Conservation (phyloP, 192 early-diverging fungal genomes). For the Dissophora ornata region DNA sequence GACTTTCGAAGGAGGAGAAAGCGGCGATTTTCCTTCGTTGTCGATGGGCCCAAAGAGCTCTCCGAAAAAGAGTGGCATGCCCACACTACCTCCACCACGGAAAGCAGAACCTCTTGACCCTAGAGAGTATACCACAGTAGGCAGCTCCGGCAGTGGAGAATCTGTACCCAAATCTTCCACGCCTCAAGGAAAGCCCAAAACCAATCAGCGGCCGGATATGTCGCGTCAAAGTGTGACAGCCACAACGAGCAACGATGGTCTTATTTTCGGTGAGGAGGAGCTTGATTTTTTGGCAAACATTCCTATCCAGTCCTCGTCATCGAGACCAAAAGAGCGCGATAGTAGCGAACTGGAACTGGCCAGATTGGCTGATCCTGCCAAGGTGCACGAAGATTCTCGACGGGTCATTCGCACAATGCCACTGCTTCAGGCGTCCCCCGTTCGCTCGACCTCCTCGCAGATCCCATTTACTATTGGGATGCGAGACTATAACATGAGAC, state of each 20-base stretch:
- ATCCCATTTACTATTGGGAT: constrained; percentile 3
- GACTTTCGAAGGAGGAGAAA: constrained; percentile 2
- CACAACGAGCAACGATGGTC: not conserved
- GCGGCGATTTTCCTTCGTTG: constrained; percentile 32
- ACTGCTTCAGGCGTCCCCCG: constrained; percentile 7
- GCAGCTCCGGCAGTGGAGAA: too few relatives aligned
- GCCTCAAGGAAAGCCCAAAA: too few relatives aligned
- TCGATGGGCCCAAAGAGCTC: not conserved
- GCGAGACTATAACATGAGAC: constrained; percentile 39
- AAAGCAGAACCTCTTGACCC: too few relatives aligned
- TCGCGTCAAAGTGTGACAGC: too few relatives aligned
- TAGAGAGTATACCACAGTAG: too few relatives aligned
- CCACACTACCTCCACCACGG: constrained; percentile 6
- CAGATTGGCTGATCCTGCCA: constrained; percentile 7
- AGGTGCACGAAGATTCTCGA: not conserved
- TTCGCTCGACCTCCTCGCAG: too few relatives aligned
- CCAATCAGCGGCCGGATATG: too few relatives aligned
- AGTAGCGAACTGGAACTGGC: not conserved
- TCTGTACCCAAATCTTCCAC: too few relatives aligned
- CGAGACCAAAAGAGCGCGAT: constrained; percentile 2
- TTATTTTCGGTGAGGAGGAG: constrained; percentile 31
- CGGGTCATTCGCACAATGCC: constrained; percentile 4
- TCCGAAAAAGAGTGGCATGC: constrained; percentile 12
- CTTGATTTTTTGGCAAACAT: constrained; percentile 16
- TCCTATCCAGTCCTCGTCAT: not conserved